A percentile compares a stretch with the other conserved stretches of the same genome.
Evolutionary conservation across 441 rosid species (phyloP).

Genomic region (Brassica hybrid): DNA sequence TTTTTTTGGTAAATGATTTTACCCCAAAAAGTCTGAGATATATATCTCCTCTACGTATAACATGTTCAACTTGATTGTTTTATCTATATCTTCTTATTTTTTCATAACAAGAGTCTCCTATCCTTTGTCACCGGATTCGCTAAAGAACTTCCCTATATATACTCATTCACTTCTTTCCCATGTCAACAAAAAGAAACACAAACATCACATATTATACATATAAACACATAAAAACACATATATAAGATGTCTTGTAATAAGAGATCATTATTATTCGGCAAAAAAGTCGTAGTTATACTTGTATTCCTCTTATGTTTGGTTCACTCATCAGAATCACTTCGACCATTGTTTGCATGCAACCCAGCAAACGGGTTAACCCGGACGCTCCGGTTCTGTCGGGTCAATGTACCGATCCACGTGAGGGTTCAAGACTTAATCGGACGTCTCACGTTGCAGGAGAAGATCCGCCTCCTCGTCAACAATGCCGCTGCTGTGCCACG

Average conservation of each 20-base stretch:
- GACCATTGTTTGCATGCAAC: conserved; percentile 83
- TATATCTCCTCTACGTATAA: conserved; percentile 20
- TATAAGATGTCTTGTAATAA: conserved; percentile 30
- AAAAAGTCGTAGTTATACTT: conserved; percentile 27
- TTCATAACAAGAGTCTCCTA: conserved; percentile 38
- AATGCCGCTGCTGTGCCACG: conserved; percentile 74
- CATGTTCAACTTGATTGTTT: conserved; percentile 21
- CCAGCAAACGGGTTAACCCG: conserved; percentile 68
- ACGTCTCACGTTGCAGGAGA: conserved; percentile 69
- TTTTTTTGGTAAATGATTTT: conserved; percentile 1
- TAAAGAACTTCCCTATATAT: conserved; percentile 36
- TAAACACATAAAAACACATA: conserved; percentile 13
- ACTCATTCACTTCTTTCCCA: conserved; percentile 31
- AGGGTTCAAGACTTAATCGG: conserved; percentile 70
- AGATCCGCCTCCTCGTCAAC: conserved; percentile 67
- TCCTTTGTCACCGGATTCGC: conserved; percentile 31
- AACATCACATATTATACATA: conserved; percentile 20
- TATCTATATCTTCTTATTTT: conserved; percentile 30
- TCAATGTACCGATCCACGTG: conserved; percentile 57
- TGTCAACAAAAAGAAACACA: conserved; percentile 19
- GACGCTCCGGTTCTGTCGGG: conserved; percentile 53
- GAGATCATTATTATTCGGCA: conserved; percentile 13
- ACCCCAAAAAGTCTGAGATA: not conserved
- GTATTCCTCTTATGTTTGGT: conserved; percentile 18
- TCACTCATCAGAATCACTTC: conserved; percentile 45